Percentiles rank a stretch among this genome's conserved stretches.
Conservation (phyloP, 2,329 filamentous ascomycete species). For the Botrytis galanthina region DNA sequence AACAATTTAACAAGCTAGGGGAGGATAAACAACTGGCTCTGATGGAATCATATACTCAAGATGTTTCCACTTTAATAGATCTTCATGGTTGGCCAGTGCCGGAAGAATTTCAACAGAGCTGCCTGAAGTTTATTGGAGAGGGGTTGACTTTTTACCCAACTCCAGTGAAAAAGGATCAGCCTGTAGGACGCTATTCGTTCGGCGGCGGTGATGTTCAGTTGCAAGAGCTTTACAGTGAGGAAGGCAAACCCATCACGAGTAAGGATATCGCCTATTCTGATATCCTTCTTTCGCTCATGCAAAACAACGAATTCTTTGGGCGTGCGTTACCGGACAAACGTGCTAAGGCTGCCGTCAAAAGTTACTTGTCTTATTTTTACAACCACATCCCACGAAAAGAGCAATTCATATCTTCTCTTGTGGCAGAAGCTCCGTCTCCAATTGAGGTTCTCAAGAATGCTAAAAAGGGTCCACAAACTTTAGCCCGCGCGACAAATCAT, state of each 20-base stretch:
- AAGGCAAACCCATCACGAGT: slow-evolving; percentile 20
- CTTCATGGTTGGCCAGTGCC: slow-evolving; percentile 20
- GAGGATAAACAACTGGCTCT: not conserved
- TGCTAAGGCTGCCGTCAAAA: slow-evolving; percentile 19
- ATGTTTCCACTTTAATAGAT: slow-evolving; percentile 1
- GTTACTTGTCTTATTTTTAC: slow-evolving; percentile 18
- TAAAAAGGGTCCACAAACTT: not conserved
- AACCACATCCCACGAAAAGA: slow-evolving; percentile 8
- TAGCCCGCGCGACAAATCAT: slow-evolving; percentile 1
- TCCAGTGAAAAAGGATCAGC: not conserved
- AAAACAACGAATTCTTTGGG: slow-evolving; percentile 14
- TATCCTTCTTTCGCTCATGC: slow-evolving; percentile 18
- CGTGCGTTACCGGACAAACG: slow-evolving; percentile 7
- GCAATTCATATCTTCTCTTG: not conserved
- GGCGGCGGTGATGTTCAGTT: not conserved
- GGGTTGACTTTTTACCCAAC: slow-evolving; percentile 12
- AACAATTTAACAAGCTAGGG: not conserved
- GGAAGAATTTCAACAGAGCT: slow-evolving; percentile 3
- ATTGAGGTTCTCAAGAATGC: not conserved
- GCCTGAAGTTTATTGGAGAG: not conserved
- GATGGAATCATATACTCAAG: slow-evolving; percentile 5
- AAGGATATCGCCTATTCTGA: slow-evolving; percentile 19
- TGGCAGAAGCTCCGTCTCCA: not conserved
- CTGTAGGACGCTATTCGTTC: not conserved
- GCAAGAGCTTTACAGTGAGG: not conserved